Percentiles rank a stretch among this genome's conserved stretches.
Evolutionary conservation across 2,329 filamentous ascomycete genomes (phyloP).

Genomic region (Ophiosphaerella korrae): DNA sequence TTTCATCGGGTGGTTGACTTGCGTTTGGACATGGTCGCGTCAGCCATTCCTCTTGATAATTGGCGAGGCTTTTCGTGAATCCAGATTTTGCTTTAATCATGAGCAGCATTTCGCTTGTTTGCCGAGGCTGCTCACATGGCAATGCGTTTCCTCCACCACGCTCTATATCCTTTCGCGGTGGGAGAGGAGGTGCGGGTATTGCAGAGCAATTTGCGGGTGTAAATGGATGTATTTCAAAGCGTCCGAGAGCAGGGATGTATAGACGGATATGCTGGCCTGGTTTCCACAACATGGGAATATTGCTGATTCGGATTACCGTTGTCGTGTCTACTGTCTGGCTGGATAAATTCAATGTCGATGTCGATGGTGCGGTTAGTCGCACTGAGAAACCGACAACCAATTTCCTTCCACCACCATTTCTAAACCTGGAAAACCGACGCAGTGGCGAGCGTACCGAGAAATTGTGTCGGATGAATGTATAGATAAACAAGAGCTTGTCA

Average conservation of each 20-base stretch:
- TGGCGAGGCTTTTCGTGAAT: constrained; percentile 26
- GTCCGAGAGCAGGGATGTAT: constrained; percentile 31
- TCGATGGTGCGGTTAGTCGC: constrained; percentile 25
- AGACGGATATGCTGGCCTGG: constrained; percentile 40
- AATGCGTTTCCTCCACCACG: constrained; percentile 3
- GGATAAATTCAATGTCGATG: constrained; percentile 6
- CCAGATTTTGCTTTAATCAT: constrained; percentile 28
- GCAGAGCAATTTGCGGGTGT: constrained; percentile 35
- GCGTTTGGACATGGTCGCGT: constrained; percentile 35
- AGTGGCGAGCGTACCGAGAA: constrained; percentile 17
- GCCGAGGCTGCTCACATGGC: not conserved
- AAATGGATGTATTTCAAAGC: constrained; percentile 34
- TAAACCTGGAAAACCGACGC: constrained; percentile 10
- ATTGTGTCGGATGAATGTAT: constrained; percentile 24
- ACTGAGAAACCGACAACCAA: constrained; percentile 28
- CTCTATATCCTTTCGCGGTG: constrained; percentile 24
- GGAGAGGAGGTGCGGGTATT: constrained; percentile 10
- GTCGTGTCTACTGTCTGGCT: constrained; percentile 13
- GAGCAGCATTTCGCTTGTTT: constrained; percentile 28
- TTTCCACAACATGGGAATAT: constrained; percentile 30
- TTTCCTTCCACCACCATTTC: constrained; percentile 10
- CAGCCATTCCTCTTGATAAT: constrained; percentile 31
- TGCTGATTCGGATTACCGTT: constrained; percentile 27
- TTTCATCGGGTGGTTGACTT: constrained; percentile 12
- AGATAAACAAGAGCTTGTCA: constrained; percentile 16